phyloP scores from a whole-genome alignment of 345 rosid species.

The Odontarrhena argentea region DNA sequence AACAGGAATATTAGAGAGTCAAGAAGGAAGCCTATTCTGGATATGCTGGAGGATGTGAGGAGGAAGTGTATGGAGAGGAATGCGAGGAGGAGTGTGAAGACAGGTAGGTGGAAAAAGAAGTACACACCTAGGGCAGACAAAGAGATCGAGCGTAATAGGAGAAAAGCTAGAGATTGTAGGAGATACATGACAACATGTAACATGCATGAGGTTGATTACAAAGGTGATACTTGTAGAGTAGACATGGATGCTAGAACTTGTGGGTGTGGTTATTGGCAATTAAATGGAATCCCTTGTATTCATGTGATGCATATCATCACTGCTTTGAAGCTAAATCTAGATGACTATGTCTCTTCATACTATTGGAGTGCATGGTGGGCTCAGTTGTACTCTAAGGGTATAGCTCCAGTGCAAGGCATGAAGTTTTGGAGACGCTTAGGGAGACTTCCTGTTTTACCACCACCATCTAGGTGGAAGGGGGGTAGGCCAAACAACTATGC shows the following conservation, averaged over 20 bases:
- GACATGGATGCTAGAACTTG: not conserved
- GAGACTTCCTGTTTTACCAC: not conserved
- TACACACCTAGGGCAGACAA: not conserved
- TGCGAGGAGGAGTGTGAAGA: not conserved
- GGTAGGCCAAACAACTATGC: not conserved
- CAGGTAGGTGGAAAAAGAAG: not conserved
- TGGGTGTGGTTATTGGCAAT: not conserved
- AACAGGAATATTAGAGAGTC: not conserved
- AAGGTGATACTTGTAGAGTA: not conserved
- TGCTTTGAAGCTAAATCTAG: not conserved
- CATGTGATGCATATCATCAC: constrained; percentile 6
- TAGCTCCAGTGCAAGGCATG: not conserved
- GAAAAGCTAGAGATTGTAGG: not conserved
- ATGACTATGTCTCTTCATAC: not conserved
- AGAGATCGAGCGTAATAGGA: not conserved
- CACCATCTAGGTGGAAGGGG: not conserved
- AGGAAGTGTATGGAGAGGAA: not conserved
- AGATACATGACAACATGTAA: not conserved
- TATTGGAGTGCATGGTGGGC: not conserved
- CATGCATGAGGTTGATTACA: not conserved
- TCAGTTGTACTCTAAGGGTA: accelerated
- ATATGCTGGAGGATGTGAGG: not conserved
- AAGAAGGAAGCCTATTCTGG: not conserved
- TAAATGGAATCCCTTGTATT: not conserved
- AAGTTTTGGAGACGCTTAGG: not conserved